These are phyloP conservation scores for Platanthera guangdongensis DNA, from an alignment of 106 monocot genomes.

Conservation along the genomic window DNA sequence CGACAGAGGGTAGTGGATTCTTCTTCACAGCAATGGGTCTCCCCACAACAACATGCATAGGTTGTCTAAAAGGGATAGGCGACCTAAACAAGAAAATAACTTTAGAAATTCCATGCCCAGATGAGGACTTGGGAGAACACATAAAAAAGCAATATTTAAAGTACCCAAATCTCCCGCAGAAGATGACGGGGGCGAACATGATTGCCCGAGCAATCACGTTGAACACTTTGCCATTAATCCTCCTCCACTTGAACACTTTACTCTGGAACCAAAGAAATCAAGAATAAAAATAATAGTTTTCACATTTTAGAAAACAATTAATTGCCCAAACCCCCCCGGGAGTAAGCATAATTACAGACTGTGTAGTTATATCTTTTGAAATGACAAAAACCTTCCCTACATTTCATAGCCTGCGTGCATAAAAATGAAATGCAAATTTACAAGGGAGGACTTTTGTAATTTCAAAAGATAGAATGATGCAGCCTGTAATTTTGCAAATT, in stretches of 20 bases:
- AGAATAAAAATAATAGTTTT: not conserved
- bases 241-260: slow-evolving; percentile 52
- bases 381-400: too few species aligned
- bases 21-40: slow-evolving; percentile 46
- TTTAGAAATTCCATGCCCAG: too few species aligned
- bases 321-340: not conserved
- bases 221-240: slow-evolving; percentile 25
- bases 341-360: not conserved
- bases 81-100: slow-evolving; percentile 21
- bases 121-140: not conserved
- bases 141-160: not conserved
- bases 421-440: too few species aligned
- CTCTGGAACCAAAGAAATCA: slow-evolving; percentile 12
- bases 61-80: slow-evolving; percentile 48
- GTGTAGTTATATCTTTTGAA: not conserved
- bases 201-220: slow-evolving; percentile 26
- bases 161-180: slow-evolving; percentile 48
- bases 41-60: slow-evolving; percentile 69
- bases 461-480: too few species aligned
- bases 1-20: slow-evolving; percentile 37
- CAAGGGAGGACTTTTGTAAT: too few species aligned
- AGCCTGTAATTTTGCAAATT: too few species aligned
- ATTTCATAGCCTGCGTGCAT: too few species aligned
- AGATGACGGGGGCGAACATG: slow-evolving; percentile 38
- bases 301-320: not conserved